A percentile compares a stretch with the other conserved stretches of the same genome.
These are phyloP conservation scores for Hansfordia pulvinata DNA, from an alignment of 2,329 filamentous ascomycete genomes.

Conservation along the genomic window DNA sequence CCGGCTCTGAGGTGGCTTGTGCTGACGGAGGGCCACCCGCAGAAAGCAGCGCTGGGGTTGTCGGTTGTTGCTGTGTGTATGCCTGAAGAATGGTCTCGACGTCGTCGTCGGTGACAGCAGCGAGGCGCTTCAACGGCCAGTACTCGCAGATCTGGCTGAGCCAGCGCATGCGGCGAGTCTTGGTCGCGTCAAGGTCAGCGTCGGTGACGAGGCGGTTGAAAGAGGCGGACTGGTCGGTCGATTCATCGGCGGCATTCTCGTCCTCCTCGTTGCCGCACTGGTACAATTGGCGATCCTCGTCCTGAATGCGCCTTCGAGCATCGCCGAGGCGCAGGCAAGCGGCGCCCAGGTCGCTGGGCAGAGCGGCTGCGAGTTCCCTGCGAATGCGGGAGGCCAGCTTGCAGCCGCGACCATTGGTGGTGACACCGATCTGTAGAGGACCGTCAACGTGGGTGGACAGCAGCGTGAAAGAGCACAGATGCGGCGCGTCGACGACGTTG, in stretches of 20 bases:
- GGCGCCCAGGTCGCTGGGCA: conserved; percentile 61
- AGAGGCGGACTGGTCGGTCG: conserved; percentile 58
- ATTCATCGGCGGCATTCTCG: conserved; percentile 37
- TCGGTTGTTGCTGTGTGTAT: conserved; percentile 32
- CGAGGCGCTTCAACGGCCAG: conserved; percentile 79
- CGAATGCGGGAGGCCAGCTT: conserved; percentile 84
- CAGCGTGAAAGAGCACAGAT: conserved; percentile 79
- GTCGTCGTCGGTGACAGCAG: conserved; percentile 66
- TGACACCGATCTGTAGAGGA: conserved; percentile 87
- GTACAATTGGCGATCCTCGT: conserved; percentile 47
- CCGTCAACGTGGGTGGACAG: conserved; percentile 83
- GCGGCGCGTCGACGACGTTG: conserved; percentile 80
- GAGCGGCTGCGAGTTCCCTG: conserved; percentile 68
- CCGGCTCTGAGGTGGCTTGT: conserved; percentile 11
- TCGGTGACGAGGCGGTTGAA: conserved; percentile 77
- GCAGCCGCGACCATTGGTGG: conserved; percentile 88
- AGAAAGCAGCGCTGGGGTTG: conserved; percentile 14
- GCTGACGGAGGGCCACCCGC: conserved; percentile 8
- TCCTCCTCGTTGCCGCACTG: conserved; percentile 27
- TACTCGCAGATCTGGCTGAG: conserved; percentile 95
- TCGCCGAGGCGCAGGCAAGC: conserved; percentile 69
- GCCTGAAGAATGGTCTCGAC: conserved; percentile 63
- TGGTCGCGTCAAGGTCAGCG: conserved; percentile 58
- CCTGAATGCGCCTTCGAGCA: conserved; percentile 56
- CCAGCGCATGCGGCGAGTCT: conserved; percentile 81